Percentiles rank a stretch among this genome's conserved stretches.
These are phyloP conservation scores for Blastocystis sp. DNA, from an alignment of 352 stramenopile species.

Conservation along the genomic window DNA sequence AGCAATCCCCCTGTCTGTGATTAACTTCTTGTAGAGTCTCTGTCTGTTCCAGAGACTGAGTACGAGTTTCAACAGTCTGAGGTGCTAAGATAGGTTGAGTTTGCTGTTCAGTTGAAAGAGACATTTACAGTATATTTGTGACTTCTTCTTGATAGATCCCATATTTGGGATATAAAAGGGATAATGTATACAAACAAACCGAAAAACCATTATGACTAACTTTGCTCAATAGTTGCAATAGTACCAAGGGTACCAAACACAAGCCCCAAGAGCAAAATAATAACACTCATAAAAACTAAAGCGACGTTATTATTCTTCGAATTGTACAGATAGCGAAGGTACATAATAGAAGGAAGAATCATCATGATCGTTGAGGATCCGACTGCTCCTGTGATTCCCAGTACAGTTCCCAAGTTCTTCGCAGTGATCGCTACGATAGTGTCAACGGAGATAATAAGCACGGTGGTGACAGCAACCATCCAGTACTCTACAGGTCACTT, in stretches of 20 bases:
- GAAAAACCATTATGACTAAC: neutral
- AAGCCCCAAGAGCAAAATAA: constrained; percentile 1
- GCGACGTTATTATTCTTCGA: neutral
- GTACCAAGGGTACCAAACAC: neutral
- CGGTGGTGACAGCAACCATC: neutral
- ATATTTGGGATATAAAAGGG: neutral
- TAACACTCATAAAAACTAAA: neutral
- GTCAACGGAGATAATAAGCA: constrained; percentile 16
- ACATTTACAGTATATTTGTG: neutral
- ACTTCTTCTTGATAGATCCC: neutral
- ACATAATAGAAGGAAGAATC: constrained; percentile 46
- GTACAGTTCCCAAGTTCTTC: constrained; percentile 7
- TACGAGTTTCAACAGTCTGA: neutral
- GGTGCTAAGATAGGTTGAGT: neutral
- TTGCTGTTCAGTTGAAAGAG: neutral
- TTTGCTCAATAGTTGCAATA: constrained; percentile 32
- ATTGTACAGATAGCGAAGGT: neutral
- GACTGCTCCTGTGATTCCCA: constrained; percentile 31
- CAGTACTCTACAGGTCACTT: neutral
- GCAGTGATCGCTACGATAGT: neutral
- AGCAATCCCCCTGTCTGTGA: constrained; percentile 12
- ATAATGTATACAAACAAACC: constrained; percentile 3
- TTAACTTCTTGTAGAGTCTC: neutral
- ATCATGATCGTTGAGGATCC: constrained; percentile 51
- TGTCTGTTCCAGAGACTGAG: neutral